Evolutionary conservation across 1,139 yeast genomes (phyloP).

Genomic region (Zygoascus meyerae): DNA sequence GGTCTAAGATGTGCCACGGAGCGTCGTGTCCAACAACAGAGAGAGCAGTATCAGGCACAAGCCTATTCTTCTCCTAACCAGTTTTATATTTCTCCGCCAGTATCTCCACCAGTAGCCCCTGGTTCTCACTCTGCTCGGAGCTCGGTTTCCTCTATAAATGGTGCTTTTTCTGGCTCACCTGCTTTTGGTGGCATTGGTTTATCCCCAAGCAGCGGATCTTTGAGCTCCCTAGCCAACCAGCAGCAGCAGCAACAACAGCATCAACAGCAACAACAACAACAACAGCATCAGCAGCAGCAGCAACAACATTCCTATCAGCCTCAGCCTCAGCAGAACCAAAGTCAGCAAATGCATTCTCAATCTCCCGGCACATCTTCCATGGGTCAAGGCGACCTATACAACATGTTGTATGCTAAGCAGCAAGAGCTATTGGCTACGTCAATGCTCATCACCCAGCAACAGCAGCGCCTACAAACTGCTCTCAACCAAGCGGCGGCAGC

Average conservation of each 20-base stretch:
- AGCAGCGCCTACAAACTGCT: slow-evolving; percentile 31
- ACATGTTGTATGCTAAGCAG: slow-evolving; percentile 36
- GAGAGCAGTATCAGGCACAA: slow-evolving; percentile 21
- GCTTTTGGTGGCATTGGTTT: not conserved
- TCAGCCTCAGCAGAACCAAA: too few relatives aligned
- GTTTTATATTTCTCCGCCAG: slow-evolving; percentile 10
- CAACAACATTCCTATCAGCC: too few relatives aligned
- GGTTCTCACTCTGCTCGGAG: slow-evolving; percentile 9
- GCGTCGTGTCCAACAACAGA: slow-evolving; percentile 23
- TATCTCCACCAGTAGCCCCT: slow-evolving; percentile 8
- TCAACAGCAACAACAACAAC: too few relatives aligned
- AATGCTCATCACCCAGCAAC: slow-evolving; percentile 32
- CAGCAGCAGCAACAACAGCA: too few relatives aligned
- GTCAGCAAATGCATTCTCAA: not conserved
- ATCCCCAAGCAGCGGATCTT: slow-evolving; percentile 6
- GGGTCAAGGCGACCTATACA: slow-evolving; percentile 2
- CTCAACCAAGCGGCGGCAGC: slow-evolving; percentile 25
- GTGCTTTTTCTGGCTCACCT: slow-evolving; percentile 11
- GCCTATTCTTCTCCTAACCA: slow-evolving; percentile 12
- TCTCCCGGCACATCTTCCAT: not conserved
- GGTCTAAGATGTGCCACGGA: slow-evolving; percentile 32
- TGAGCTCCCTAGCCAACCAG: not conserved
- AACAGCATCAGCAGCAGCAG: too few relatives aligned
- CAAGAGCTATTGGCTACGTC: slow-evolving; percentile 35
- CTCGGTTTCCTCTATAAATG: slow-evolving; percentile 13